These are phyloP conservation scores for Talaromyces stipitatus DNA, from an alignment of 495 filamentous ascomycete genomes.

Conservation along the genomic window DNA sequence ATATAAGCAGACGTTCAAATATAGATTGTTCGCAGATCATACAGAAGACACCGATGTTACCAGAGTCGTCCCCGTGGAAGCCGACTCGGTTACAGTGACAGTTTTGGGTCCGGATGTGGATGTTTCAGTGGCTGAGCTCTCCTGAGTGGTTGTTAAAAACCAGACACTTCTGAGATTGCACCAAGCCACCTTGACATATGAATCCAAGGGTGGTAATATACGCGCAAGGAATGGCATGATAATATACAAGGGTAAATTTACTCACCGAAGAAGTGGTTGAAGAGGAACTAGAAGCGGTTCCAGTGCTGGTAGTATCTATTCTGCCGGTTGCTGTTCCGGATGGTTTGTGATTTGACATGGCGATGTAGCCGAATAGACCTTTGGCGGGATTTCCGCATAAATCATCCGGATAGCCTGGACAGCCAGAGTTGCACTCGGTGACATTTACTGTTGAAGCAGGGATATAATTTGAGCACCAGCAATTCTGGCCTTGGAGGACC, in stretches of 20 bases:
- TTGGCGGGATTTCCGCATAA: constrained; percentile 50
- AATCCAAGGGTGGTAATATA: neutral
- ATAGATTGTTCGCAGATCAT: constrained; percentile 5
- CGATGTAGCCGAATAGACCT: constrained; percentile 54
- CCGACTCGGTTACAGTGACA: constrained; percentile 7
- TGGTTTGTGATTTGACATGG: constrained; percentile 15
- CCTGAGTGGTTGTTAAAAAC: constrained; percentile 12
- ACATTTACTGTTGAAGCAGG: constrained; percentile 39
- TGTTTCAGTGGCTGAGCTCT: constrained; percentile 5
- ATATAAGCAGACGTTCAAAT: constrained; percentile 1
- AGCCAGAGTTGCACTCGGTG: constrained; percentile 46
- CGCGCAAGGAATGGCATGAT: neutral
- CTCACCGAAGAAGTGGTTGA: constrained; percentile 21
- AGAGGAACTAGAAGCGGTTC: constrained; percentile 10
- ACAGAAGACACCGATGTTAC: constrained; percentile 8
- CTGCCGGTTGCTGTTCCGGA: constrained; percentile 29
- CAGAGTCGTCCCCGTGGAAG: constrained; percentile 3
- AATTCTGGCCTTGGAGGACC: constrained; percentile 52
- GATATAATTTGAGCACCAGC: constrained; percentile 71
- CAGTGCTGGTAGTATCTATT: no score
- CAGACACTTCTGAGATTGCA: constrained; percentile 8
- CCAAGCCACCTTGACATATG: constrained; percentile 3
- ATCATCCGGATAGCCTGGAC: constrained; percentile 62
- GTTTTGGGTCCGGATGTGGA: constrained; percentile 6
- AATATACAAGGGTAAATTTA: constrained; percentile 1